phyloP scores from a whole-genome alignment of 257 asterid species.

The Solanum virginianum region DNA sequence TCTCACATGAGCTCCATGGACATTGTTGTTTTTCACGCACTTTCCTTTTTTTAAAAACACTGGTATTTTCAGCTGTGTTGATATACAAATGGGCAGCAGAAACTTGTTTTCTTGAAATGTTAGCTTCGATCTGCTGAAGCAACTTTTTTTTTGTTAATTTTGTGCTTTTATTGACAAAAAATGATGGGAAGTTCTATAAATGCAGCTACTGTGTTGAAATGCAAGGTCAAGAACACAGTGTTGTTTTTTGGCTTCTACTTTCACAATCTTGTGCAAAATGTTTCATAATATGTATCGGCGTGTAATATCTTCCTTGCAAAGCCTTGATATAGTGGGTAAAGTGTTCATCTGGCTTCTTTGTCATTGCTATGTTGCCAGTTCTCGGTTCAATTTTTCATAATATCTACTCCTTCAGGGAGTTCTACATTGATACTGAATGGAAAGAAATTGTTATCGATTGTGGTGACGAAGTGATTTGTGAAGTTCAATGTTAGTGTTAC shows the following conservation, averaged over 20 bases:
- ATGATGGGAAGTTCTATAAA: background rate
- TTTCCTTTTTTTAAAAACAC: background rate
- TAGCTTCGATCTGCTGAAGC: background rate
- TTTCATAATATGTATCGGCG: background rate
- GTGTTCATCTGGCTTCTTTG: background rate
- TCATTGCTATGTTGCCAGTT: background rate
- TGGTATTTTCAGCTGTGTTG: background rate
- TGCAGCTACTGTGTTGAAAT: background rate
- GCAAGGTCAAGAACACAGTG: background rate
- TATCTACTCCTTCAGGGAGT: background rate
- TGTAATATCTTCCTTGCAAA: background rate
- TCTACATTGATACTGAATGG: background rate
- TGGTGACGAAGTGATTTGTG: background rate
- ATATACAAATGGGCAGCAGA: background rate
- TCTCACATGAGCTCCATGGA: background rate
- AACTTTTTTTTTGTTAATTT: background rate
- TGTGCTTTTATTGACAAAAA: background rate
- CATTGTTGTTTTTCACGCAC: background rate
- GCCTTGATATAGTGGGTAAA: background rate
- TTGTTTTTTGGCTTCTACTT: background rate
- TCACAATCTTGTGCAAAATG: background rate
- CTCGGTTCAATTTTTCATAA: background rate
- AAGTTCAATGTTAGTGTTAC: background rate
- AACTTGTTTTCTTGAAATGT: background rate
- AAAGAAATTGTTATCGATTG: background rate